Percentiles rank a stretch among this genome's conserved stretches.
These are phyloP conservation scores for Aspergillus phoenicis DNA, from an alignment of 2,329 filamentous ascomycete genomes.

Conservation along the genomic window DNA sequence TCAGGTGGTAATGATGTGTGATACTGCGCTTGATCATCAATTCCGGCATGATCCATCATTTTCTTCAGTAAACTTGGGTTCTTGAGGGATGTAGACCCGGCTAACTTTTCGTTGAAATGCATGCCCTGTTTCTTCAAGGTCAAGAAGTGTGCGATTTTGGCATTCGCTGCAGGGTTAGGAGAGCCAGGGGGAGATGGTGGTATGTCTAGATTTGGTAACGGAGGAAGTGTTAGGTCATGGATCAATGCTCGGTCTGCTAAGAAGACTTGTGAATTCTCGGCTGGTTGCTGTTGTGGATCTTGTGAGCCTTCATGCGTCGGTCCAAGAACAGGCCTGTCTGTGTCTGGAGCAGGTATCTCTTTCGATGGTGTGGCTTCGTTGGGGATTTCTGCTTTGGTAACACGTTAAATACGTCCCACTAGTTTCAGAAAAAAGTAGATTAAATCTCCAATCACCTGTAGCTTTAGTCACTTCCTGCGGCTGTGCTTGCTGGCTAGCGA, in stretches of 20 bases:
- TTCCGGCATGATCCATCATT: constrained; percentile 60
- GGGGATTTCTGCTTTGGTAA: constrained; percentile 8
- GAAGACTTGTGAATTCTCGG: constrained; percentile 33
- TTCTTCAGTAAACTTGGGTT: constrained; percentile 62
- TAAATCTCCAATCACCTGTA: constrained; percentile 13
- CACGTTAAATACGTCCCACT: background rate
- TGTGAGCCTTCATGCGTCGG: constrained; percentile 34
- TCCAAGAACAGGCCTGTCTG: constrained; percentile 38
- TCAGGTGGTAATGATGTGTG: constrained; percentile 50
- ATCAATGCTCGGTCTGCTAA: constrained; percentile 53
- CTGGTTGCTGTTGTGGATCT: constrained; percentile 10
- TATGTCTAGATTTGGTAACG: constrained; percentile 49
- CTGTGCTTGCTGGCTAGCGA: constrained; percentile 9
- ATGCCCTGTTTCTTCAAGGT: constrained; percentile 63
- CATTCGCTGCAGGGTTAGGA: constrained; percentile 48
- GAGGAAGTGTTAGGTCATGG: constrained; percentile 59
- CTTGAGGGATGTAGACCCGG: constrained; percentile 58
- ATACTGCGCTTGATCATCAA: constrained; percentile 58
- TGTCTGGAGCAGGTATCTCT: constrained; percentile 15
- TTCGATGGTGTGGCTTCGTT: constrained; percentile 6
- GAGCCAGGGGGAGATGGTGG: constrained; percentile 51
- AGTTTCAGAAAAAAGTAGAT: background rate
- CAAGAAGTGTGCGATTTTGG: constrained; percentile 63
- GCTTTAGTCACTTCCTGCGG: background rate
- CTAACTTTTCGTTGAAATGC: constrained; percentile 66